Evolutionary conservation across 164 flowering plant genomes (phyloP), one percentile per base, ranked within the genome.

Genomic region (Macadamia integrifolia): DNA sequence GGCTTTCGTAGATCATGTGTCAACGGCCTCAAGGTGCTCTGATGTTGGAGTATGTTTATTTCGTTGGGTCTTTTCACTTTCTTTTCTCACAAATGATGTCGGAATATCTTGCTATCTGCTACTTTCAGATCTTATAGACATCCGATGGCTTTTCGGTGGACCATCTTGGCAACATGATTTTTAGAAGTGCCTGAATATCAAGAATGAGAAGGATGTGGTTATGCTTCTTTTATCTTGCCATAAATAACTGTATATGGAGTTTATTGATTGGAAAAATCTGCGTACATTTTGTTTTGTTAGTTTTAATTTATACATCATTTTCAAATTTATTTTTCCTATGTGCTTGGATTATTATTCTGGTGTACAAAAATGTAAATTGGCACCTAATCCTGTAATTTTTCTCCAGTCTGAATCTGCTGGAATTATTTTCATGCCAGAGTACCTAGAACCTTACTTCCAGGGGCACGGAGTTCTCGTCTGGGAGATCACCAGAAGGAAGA

Each of bases 401-500:
- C 71, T 63, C 72, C 61, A 71, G 70, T 64, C 75, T 78, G 71
- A 63, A 60, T 75, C 23, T 74, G 72, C 62, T 79, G 74, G 71
- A 70, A 49, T 61, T 79, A 58, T 82, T 76, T 62, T 77, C 69
- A 69, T 83, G 65, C 64, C 89, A 95, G 99, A 76, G 86, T 92
- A 66, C 96, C 99, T 65, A 82, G 85, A 77, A 82, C 89, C 65
- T 77, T 92, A 71, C 79, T 92, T n/a, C 91, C 91, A 17, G 99
- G 97, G 46, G 90, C 79, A 43, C 83, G 97, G 62, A 87, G 92
- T 81, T 95, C 98, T 65, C 96, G 99, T 31, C 75, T 84, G 62
- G 86, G 85, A 79, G 90, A 95, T 80, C 96, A 97, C 65, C 87
- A 74, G 68, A 92, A 83, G 80, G 96, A 91, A 80, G 97, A 88